Evolutionary conservation across 75 land plant species (phyloP).

Genomic region (Gnetum montanum): DNA sequence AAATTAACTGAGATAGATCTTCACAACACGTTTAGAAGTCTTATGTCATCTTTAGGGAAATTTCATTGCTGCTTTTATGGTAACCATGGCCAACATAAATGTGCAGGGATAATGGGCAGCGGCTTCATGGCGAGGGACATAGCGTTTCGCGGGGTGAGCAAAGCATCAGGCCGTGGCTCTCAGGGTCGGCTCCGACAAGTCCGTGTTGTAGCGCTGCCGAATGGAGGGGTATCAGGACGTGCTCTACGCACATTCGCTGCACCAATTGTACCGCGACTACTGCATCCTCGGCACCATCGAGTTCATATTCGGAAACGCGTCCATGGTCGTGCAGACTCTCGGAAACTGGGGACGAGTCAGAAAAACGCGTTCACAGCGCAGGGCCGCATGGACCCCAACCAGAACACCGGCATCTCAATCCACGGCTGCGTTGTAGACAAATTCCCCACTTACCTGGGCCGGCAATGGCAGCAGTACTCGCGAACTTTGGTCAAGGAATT

Average conservation of each 20-base stretch:
- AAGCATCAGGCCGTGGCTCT: neutral
- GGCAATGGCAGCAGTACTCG: neutral
- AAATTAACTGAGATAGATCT: no score
- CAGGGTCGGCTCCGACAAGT: neutral
- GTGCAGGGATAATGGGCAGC: no score
- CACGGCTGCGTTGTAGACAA: neutral
- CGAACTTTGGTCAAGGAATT: neutral
- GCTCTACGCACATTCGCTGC: conserved; percentile 5
- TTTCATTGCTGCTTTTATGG: no score
- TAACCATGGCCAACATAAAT: no score
- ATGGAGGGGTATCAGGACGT: neutral
- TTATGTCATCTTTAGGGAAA: no score
- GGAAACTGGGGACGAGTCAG: neutral
- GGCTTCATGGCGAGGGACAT: no score
- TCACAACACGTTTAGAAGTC: no score
- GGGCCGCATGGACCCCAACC: conserved; percentile 22
- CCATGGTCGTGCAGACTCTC: neutral
- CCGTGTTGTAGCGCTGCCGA: neutral
- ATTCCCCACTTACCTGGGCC: neutral
- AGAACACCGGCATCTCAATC: conserved; percentile 4
- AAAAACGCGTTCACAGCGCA: conserved; percentile 26
- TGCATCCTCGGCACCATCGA: conserved; percentile 6
- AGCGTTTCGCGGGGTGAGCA: no score
- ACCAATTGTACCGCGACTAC: conserved; percentile 7
- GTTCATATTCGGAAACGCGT: conserved; percentile 8